Evolutionary conservation across 495 filamentous ascomycete species (phyloP).

Genomic region (Amphirosellinia nigrospora): DNA sequence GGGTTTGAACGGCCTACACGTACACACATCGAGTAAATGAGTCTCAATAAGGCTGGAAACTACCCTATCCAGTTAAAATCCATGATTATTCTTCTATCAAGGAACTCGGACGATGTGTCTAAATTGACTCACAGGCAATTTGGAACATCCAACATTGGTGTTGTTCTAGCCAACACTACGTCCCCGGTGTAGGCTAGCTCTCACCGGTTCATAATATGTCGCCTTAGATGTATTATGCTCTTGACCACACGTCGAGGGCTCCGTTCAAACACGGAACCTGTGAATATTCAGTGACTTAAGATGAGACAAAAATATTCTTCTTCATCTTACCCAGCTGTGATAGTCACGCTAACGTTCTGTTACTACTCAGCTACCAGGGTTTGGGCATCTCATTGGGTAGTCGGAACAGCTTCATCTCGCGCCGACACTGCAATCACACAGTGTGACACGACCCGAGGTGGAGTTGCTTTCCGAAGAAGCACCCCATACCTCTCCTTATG

Average conservation of each 20-base stretch:
- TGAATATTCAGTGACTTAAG: not conserved
- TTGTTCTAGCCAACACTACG: not conserved
- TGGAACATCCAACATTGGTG: not conserved
- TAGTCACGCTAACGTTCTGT: not conserved
- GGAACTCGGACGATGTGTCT: not conserved
- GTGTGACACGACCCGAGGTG: slow-evolving; percentile 23
- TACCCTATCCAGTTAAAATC: not conserved
- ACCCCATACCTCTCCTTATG: not conserved
- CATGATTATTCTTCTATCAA: not conserved
- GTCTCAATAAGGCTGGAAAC: not conserved
- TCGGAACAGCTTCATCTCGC: slow-evolving; percentile 18
- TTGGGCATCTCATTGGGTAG: slow-evolving; percentile 4
- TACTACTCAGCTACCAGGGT: not conserved
- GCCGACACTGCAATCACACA: slow-evolving; percentile 22
- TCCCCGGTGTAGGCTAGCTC: not conserved
- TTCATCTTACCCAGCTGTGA: not conserved
- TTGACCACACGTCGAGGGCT: not conserved
- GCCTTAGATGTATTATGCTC: not conserved
- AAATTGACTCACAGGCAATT: not conserved
- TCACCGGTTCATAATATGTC: not conserved
- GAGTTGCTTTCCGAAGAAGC: slow-evolving; percentile 23
- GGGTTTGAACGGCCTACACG: not conserved
- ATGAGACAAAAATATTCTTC: not conserved
- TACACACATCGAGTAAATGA: not conserved
- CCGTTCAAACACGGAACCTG: not conserved